Evolutionary conservation across 768 basidiomycete genomes (phyloP).

Genomic region (Naganishia vishniacii): DNA sequence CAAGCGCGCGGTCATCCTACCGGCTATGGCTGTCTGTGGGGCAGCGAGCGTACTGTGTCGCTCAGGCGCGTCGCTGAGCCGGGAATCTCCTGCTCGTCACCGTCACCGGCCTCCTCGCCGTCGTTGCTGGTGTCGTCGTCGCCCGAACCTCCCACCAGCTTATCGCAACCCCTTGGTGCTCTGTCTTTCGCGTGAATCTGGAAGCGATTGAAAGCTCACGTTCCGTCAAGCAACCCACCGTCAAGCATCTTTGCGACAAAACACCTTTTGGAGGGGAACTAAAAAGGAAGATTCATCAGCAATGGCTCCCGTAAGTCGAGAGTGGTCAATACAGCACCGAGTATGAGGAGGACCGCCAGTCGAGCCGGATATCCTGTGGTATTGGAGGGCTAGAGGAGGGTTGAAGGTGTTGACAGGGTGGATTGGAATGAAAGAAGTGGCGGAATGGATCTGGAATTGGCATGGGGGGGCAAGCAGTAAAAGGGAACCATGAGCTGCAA

Average conservation of each 20-base stretch:
- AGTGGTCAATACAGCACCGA: neutral
- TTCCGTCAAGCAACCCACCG: conserved; percentile 23
- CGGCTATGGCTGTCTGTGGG: no score
- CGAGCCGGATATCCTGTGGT: neutral
- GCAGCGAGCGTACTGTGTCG: neutral
- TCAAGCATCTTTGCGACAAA: conserved; percentile 21
- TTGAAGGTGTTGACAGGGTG: no score
- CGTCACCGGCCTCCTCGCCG: neutral
- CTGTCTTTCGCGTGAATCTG: neutral
- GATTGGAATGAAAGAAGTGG: neutral
- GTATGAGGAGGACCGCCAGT: neutral
- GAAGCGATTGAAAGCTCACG: neutral
- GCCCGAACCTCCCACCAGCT: neutral
- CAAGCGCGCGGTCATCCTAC: no score
- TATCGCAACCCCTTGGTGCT: neutral
- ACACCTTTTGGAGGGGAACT: conserved; percentile 20
- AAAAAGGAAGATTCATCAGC: conserved; percentile 14
- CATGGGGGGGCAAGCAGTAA: neutral
- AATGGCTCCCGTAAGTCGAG: conserved; percentile 23
- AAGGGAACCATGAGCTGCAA: neutral
- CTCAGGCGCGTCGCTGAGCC: neutral
- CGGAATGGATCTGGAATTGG: neutral
- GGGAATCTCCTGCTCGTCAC: conserved; percentile 2
- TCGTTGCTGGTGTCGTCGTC: neutral
- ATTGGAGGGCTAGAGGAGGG: neutral